Evolutionary conservation across 306 rosid species (phyloP).

Genomic region (Oxytropis ochrocephala): DNA sequence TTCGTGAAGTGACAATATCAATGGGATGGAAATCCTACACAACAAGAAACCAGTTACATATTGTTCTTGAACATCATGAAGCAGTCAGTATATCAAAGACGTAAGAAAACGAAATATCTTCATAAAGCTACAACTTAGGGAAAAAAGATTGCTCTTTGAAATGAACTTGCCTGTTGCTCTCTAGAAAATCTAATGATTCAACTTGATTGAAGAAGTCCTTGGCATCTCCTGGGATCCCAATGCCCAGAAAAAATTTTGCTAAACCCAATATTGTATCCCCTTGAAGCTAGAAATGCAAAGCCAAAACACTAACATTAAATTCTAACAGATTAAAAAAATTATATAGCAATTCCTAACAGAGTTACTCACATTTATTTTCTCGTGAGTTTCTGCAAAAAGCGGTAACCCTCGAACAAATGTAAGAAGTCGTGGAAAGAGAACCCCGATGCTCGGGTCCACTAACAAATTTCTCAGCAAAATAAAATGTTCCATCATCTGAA

Average conservation of each 20-base stretch:
- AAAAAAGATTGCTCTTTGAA: neutral
- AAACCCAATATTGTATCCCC: slow-evolving; percentile 80
- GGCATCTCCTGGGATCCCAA: slow-evolving; percentile 93
- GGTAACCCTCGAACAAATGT: slow-evolving; percentile 86
- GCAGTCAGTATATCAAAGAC: neutral
- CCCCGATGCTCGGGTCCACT: slow-evolving; percentile 59
- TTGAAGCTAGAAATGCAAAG: slow-evolving; percentile 59
- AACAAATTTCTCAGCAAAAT: slow-evolving; percentile 80
- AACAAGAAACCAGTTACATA: slow-evolving; percentile 16
- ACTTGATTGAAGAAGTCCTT: slow-evolving; percentile 85
- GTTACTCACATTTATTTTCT: slow-evolving; percentile 61
- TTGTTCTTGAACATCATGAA: neutral
- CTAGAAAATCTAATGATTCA: slow-evolving; percentile 75
- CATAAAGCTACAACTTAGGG: neutral
- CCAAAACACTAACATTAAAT: slow-evolving; percentile 23
- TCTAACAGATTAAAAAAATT: neutral
- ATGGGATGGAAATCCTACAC: slow-evolving; percentile 73
- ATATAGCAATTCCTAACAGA: neutral
- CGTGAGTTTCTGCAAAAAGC: slow-evolving; percentile 67
- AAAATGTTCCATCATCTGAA: slow-evolving; percentile 86
- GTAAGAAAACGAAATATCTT: neutral
- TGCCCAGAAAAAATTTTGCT: slow-evolving; percentile 83
- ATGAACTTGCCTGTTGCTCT: slow-evolving; percentile 64
- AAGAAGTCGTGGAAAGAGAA: slow-evolving; percentile 82
- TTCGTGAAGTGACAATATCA: slow-evolving; percentile 75